A percentile compares a stretch with the other conserved stretches of the same genome.
These are phyloP conservation scores for Solanum hybrid DNA, from an alignment of 305 asterid species.

Conservation along the genomic window DNA sequence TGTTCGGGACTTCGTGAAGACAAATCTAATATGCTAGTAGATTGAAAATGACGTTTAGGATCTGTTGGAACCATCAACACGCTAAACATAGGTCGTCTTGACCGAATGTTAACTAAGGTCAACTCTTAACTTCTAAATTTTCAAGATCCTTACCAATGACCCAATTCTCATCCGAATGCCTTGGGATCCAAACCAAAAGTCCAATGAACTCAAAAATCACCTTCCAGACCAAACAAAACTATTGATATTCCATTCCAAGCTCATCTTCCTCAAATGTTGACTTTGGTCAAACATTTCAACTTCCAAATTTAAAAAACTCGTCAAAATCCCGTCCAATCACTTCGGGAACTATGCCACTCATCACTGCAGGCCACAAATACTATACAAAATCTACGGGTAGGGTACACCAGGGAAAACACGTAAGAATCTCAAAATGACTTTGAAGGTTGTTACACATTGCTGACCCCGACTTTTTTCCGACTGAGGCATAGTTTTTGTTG, in stretches of 20 bases:
- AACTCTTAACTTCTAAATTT: neutral
- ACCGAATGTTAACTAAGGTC: neutral
- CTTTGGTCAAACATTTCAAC: neutral
- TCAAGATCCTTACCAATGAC: neutral
- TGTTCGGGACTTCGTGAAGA: neutral
- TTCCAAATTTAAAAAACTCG: neutral
- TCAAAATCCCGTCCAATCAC: neutral
- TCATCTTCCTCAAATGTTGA: neutral
- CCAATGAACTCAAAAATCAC: neutral
- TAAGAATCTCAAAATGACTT: neutral
- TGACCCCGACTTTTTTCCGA: neutral
- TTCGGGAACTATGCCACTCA: neutral
- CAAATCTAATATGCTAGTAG: neutral
- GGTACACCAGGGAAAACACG: neutral
- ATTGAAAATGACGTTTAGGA: neutral
- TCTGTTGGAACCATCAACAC: neutral
- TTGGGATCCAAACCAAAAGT: neutral
- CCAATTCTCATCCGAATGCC: neutral
- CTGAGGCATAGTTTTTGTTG: neutral
- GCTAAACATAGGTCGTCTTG: neutral
- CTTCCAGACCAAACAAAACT: neutral
- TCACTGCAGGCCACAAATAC: neutral
- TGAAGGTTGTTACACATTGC: neutral
- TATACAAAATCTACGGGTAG: neutral
- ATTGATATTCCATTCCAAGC: neutral